These are phyloP conservation scores for Didymosphaeria variabile DNA, from an alignment of 2,329 filamentous ascomycete species.

Conservation along the genomic window DNA sequence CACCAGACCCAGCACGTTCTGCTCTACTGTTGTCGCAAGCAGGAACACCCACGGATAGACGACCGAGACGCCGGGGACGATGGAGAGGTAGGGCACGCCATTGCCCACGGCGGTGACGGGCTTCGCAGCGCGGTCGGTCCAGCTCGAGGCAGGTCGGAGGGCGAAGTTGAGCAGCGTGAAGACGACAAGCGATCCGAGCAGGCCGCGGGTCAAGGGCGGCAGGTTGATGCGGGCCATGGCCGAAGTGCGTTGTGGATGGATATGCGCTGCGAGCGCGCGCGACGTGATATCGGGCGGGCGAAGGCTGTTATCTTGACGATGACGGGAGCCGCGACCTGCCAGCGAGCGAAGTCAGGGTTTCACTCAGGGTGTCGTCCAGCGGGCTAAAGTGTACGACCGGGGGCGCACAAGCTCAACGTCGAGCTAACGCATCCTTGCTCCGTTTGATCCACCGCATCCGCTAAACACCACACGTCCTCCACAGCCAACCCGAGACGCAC, in stretches of 20 bases:
- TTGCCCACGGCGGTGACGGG: constrained; percentile 60
- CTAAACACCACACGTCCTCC: neutral
- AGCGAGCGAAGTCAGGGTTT: neutral
- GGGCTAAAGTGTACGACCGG: neutral
- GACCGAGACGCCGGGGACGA: constrained; percentile 83
- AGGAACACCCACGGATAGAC: constrained; percentile 94
- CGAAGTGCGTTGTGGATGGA: constrained; percentile 8
- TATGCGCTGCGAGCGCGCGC: too few relatives aligned
- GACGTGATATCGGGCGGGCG: too few relatives aligned
- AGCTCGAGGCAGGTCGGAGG: constrained; percentile 63
- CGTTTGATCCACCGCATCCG: neutral
- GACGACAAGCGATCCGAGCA: constrained; percentile 76
- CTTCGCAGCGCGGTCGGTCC: constrained; percentile 56
- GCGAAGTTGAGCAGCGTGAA: constrained; percentile 85
- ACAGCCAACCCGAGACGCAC: neutral
- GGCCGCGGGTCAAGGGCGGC: constrained; percentile 85
- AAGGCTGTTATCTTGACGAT: too few relatives aligned
- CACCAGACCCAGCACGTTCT: constrained; percentile 86
- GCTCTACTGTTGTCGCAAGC: constrained; percentile 87
- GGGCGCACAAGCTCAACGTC: neutral
- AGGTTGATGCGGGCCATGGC: constrained; percentile 87
- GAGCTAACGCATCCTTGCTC: neutral
- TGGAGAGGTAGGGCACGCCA: constrained; percentile 84
- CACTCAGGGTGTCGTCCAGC: neutral
- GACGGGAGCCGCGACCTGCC: neutral